Evolutionary conservation across 257 asterid genomes (phyloP).

Genomic region (Ballota nigra): DNA sequence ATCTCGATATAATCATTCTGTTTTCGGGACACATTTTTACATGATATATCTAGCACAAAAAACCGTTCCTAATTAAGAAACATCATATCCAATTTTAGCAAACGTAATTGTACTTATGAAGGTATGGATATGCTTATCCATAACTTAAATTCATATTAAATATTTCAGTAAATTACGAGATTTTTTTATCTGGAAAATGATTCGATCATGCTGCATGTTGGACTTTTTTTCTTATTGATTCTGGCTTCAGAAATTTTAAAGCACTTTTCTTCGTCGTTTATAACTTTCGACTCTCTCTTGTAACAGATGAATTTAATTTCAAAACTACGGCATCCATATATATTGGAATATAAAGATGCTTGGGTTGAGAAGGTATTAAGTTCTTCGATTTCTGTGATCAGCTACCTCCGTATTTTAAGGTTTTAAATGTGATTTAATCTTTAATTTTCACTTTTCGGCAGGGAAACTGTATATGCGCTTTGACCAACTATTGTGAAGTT

Average conservation of each 20-base stretch:
- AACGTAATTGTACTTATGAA: neutral
- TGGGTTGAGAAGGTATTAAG: slow-evolving; percentile 86
- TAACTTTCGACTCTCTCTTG: slow-evolving; percentile 17
- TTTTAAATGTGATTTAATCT: neutral
- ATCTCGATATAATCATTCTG: neutral
- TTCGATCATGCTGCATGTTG: neutral
- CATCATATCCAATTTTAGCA: neutral
- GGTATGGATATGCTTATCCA: neutral
- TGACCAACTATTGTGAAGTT: slow-evolving; percentile 74
- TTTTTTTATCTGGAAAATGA: neutral
- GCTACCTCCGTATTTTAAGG: slow-evolving; percentile 6
- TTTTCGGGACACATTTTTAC: neutral
- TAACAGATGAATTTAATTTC: slow-evolving; percentile 75
- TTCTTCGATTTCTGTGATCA: neutral
- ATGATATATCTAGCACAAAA: neutral
- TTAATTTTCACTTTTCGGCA: slow-evolving; percentile 34
- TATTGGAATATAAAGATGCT: slow-evolving; percentile 83
- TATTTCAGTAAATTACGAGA: neutral
- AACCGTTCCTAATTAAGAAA: no score
- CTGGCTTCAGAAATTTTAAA: no score
- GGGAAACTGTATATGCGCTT: slow-evolving; percentile 69
- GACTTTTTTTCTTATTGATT: neutral
- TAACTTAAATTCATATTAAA: neutral
- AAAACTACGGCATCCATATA: slow-evolving; percentile 76
- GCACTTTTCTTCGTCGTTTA: neutral